Conservation (phyloP, 148 eudicot species). For the Oxyria digyna region DNA sequence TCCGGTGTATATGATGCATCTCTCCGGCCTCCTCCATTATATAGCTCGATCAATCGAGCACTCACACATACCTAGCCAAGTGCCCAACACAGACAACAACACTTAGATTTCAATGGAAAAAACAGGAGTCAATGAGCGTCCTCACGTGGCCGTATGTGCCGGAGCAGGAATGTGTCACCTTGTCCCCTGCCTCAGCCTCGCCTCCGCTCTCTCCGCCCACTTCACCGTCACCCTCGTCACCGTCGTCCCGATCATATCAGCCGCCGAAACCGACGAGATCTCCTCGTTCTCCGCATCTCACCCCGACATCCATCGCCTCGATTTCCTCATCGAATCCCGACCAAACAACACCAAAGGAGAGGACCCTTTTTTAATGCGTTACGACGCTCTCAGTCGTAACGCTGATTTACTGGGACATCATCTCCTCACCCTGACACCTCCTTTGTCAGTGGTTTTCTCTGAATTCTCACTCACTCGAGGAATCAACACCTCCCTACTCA, state of each 20-base stretch:
- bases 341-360: neutral
- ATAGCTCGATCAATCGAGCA: no score
- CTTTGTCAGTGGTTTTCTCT: conserved; percentile 25
- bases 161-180: conserved; percentile 64
- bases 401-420: neutral
- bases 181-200: conserved; percentile 51
- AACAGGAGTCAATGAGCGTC: neutral
- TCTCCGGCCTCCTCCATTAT: no score
- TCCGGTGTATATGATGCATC: no score
- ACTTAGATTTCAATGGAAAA: no score
- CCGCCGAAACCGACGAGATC: conserved; percentile 26
- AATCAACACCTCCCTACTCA: conserved; percentile 7
- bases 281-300: conserved; percentile 23
- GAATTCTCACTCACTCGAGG: conserved; percentile 19
- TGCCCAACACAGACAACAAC: no score
- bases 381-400: neutral
- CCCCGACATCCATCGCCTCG: conserved; percentile 21
- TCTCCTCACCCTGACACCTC: conserved; percentile 16
- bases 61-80: no score
- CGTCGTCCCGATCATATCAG: conserved; percentile 27
- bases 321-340: conserved; percentile 18
- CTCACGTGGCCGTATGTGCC: conserved; percentile 29
- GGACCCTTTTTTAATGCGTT: neutral
- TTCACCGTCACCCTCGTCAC: conserved; percentile 31
- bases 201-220: conserved; percentile 23